Base-by-base conservation (phyloP, 805 yeast species). In the Hanseniaspora hatyaiensis region DNA sequence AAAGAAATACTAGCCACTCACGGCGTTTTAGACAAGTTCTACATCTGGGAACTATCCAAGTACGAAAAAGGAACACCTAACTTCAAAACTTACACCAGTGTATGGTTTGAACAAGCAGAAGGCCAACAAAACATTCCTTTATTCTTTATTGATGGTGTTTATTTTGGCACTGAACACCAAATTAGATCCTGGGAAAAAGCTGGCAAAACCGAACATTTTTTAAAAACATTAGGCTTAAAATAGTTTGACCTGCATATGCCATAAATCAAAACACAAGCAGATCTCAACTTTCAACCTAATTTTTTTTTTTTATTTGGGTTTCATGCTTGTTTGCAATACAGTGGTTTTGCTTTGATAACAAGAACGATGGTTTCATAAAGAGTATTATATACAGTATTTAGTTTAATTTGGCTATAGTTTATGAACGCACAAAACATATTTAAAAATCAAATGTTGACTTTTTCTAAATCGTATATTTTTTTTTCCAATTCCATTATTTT, bases 1-100 rank as follows among this genome's bases (percentile, higher is more conserved):
- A 69, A 72, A 51, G 64, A 65, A 23, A 61, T 79, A 16, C 79
- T 77, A 70, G 67, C 70, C 40, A 70, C 74, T 46, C 73, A 69
- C 55, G 67, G 70, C 9, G 77, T 78, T 8, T 54, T 56, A 11
- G 67, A 69, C 39, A 74, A 77, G 55, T 65, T 78, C 11, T 61
- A 66, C 44, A 55, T 75, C 13, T 66, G 82, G 23, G 88, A 82
- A 33, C 57, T 62, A 38, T 64, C 59, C 15, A 42, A 51, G 1
- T 46, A 57, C 34, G 44, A 60, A 8, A 54, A 53, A 31, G 34
- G 33, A 12, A 29, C 38, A 8, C 45, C 42, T 22, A 61, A 57
- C 29, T 62, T 57, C 42, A 57, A 55, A 24, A 51, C 54, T 16
- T 61, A 62, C 60, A 60, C 65, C 46, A 53, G 52, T 16, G 63